Base-by-base conservation (phyloP, 2,329 filamentous ascomycete genomes). In the Polytolypa hystricis region DNA sequence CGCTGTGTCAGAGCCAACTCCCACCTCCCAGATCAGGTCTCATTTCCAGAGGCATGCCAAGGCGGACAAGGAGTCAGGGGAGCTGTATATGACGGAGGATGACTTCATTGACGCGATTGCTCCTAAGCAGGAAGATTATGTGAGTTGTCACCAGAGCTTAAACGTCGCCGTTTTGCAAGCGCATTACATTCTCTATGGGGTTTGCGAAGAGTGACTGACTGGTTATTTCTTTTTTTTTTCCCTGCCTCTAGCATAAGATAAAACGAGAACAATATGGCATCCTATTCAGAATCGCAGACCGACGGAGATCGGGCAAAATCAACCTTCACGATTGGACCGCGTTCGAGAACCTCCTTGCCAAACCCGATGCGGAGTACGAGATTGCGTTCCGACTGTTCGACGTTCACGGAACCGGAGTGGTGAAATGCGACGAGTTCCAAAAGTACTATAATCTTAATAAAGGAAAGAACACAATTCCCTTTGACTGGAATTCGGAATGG, bases 371-470 rank as follows among this genome's bases (percentile, higher is more conserved):
- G 59, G 91, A 98, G 66, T 98, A 98, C 65, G 87, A 96, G 62
- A 94, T 98, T 51, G 89, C 91, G 11, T 98, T 96, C 67, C 84
- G 91, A 51, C 74, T 98, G 38, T 98, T 98, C 63, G 89, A 96
- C 56, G 73, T 84, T 50, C 79, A 89, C 35, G 76, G 83, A 43
- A 82, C 77, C 14, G 91, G 91, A 42, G 74, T 74, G 33, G 85
- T 98, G 54, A 89, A 87, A 58, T 94, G 89, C 55, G 82, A 93
- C 26, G 77, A 86, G 51, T 87, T 98, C 64, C 78, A 84, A 55
- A 73, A 77, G 41, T 67, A 89, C 40, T 95, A 93, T 64, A 82
- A 89, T 63, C 69, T 79, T 51, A 93, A 93, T 72, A 93, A 89
- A 68, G 79, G 81, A n/a, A 66, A 77, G 16, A 73, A 84, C 42